Evolutionary conservation across 2,329 filamentous ascomycete genomes (phyloP).

Genomic region (Paracamarosporium sp.): DNA sequence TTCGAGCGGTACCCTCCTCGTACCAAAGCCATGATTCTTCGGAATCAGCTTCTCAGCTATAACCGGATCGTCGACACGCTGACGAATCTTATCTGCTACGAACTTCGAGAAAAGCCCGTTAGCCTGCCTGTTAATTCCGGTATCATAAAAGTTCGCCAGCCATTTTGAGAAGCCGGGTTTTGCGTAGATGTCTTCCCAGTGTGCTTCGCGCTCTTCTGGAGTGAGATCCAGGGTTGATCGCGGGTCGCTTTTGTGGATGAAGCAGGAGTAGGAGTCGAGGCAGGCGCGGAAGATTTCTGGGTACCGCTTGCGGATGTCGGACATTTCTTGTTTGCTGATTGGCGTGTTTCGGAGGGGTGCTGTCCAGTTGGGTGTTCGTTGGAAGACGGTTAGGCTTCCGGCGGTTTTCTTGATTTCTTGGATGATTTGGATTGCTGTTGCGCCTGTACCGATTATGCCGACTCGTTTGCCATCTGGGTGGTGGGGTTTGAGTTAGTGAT

Average conservation of each 20-base stretch:
- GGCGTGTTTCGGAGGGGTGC: conserved; percentile 13
- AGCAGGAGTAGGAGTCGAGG: too few relatives aligned
- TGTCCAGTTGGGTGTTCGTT: conserved; percentile 61
- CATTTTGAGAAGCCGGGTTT: too few relatives aligned
- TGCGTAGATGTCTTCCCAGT: too few relatives aligned
- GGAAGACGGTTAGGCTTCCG: conserved; percentile 62
- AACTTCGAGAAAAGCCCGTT: conserved; percentile 2
- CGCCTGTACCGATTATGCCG: conserved; percentile 65
- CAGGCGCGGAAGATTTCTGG: too few relatives aligned
- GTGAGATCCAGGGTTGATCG: too few relatives aligned
- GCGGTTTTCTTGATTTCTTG: conserved; percentile 64
- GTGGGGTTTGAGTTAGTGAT: too few relatives aligned
- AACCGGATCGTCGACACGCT: conserved; percentile 23
- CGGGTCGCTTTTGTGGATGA: too few relatives aligned
- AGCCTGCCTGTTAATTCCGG: too few relatives aligned
- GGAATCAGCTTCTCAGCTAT: conserved; percentile 51
- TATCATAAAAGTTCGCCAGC: too few relatives aligned
- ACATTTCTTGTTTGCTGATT: too few relatives aligned
- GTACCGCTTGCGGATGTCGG: conserved; percentile 12
- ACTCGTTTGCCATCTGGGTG: conserved; percentile 62
- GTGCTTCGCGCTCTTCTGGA: too few relatives aligned
- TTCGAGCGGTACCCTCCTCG: conserved; percentile 30
- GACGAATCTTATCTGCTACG: not conserved
- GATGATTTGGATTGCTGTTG: conserved; percentile 66
- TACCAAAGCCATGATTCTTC: conserved; percentile 33